A percentile compares a stretch with the other conserved stretches of the same genome.
phyloP scores from a whole-genome alignment of 106 monocot species.

The Ottelia alismoides region DNA sequence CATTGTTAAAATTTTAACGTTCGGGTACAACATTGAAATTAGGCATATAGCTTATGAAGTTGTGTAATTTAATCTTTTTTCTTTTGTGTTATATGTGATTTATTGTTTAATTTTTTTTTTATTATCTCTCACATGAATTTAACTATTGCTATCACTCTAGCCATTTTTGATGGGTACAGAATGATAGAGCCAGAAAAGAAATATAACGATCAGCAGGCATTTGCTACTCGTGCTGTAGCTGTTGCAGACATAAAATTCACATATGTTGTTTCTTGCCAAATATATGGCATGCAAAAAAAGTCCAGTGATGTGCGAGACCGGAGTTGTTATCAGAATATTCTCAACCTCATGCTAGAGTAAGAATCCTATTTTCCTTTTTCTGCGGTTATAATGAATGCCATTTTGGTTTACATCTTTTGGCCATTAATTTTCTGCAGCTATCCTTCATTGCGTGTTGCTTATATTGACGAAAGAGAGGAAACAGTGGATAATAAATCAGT shows the following conservation, averaged over 20 bases:
- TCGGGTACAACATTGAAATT: too few relatives aligned
- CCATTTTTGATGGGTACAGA: conserved; percentile 25
- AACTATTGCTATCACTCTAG: too few relatives aligned
- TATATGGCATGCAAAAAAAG: conserved; percentile 85
- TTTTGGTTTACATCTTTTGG: neutral
- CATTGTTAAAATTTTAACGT: too few relatives aligned
- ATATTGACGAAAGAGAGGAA: conserved; percentile 88
- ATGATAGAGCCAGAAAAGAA: conserved; percentile 20
- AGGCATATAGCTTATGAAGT: neutral
- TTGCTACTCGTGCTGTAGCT: conserved; percentile 25
- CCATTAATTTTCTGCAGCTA: conserved; percentile 25
- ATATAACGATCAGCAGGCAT: conserved; percentile 19
- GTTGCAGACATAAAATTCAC: conserved; percentile 92
- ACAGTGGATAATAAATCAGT: conserved; percentile 38
- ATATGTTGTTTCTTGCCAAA: conserved; percentile 90
- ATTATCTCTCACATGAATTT: too few relatives aligned
- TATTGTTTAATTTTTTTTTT: too few relatives aligned
- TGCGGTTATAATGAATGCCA: neutral
- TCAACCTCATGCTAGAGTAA: conserved; percentile 67
- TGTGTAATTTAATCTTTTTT: neutral
- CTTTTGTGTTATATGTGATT: too few relatives aligned
- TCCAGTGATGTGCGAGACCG: conserved; percentile 34
- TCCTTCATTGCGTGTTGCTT: conserved; percentile 81
- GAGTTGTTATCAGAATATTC: conserved; percentile 78
- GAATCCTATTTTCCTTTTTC: neutral